Evolutionary conservation across 192 early-diverging fungal genomes (phyloP), one percentile per base, ranked within the genome.

Genomic region (Coemansia furcata): DNA sequence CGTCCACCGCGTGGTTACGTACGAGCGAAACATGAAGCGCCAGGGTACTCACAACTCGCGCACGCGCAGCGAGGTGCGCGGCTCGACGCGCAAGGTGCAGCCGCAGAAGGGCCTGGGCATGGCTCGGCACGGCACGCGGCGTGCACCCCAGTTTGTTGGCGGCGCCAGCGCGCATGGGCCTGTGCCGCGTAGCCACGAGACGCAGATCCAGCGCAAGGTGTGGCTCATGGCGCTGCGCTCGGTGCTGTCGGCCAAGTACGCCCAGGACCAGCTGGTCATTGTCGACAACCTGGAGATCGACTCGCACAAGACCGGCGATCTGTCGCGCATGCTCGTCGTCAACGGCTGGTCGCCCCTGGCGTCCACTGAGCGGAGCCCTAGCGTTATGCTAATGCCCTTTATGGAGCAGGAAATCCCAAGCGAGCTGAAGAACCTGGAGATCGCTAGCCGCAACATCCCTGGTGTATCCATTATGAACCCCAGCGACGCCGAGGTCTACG

Each of bases 31-130:
- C 67, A 84, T 85, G 77, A 68, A 78, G 76, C 86, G 89, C 59
- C 90, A 91, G 73, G 95, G 94, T 43, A 98, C 96, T 9, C 90
- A 91, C 54, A 89, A 85, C 52, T 87, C 93, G 35, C 94, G 94
- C 69, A 84, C 84, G 17, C 85, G 91, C 62, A 86, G 89, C 43
- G 92, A 95, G 68, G 95, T 98, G 35, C 85, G 92, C 26, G 95
- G 95, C 37, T 88, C 92, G 1, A 87, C 89, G 42, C 74, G 87
- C 46, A 98, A 98, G 78, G 79, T 85, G 12, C 88, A 89, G 52
- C 93, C 91, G 36, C 96, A 98, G 75, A 98, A 98, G 78, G 96
- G 96, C 15, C 86, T 94, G 33, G 96, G 96, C 73, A 87, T 85
- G 72, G 95, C 96, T n/a, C 85, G 96, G 65, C 89, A 93, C 21